A percentile compares a stretch with the other conserved stretches of the same genome.
Conservation (phyloP, 495 filamentous ascomycete species). For the Barbatosphaeria neglecta region DNA sequence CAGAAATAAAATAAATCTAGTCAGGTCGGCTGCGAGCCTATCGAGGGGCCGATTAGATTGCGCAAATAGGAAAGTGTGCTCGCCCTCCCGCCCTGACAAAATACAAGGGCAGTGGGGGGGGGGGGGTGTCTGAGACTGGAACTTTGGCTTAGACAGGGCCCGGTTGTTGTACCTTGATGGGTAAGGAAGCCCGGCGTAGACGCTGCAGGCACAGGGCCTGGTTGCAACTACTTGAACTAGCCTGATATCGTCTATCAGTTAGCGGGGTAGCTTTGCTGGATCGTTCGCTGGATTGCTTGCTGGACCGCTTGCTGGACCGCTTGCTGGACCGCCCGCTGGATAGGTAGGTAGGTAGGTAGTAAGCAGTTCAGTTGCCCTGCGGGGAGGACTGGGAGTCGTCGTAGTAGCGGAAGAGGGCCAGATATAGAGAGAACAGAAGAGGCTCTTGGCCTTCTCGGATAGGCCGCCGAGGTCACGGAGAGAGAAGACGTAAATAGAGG, state of each 20-base stretch:
- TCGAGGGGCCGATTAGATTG: not conserved
- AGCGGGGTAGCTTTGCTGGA: not conserved
- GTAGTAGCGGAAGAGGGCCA: not conserved
- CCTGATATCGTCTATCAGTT: not conserved
- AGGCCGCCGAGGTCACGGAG: not conserved
- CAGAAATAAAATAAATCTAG: not conserved
- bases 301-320: not conserved
- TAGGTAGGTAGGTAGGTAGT: too few species aligned
- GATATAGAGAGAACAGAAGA: too few species aligned
- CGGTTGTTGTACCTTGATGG: not conserved
- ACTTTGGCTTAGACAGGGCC: too few species aligned
- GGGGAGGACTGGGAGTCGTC: not conserved
- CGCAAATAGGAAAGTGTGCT: constrained; percentile 1
- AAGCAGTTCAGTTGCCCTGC: too few species aligned
- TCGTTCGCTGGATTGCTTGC: too few species aligned
- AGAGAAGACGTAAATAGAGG: not conserved
- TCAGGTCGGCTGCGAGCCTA: not conserved
- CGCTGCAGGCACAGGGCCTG: not conserved
- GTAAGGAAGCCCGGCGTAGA: not conserved
- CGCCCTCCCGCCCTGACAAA: too few species aligned
- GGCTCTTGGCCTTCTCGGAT: not conserved
- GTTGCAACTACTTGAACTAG: not conserved
- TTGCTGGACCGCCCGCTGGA: not conserved
- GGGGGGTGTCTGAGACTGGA: too few species aligned
- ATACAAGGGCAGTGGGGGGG: too few species aligned